Percentiles rank a stretch among this genome's conserved stretches.
These are phyloP conservation scores for Paratinospora sagittata DNA, from an alignment of 164 flowering plant genomes.

Conservation along the genomic window DNA sequence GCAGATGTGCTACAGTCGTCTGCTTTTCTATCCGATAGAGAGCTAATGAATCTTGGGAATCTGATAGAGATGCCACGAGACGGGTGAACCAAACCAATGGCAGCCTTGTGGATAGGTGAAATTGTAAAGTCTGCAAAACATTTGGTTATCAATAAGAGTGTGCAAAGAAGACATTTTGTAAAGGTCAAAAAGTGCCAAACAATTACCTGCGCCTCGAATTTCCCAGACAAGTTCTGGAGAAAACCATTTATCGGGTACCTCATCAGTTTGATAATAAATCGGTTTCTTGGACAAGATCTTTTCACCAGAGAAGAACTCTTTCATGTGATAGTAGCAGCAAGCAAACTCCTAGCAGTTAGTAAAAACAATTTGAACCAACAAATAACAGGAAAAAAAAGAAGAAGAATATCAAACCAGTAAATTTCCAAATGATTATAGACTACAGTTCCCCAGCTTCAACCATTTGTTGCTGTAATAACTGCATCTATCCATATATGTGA, in stretches of 20 bases:
- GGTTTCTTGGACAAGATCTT: constrained; percentile 65
- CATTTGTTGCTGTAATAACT: neutral
- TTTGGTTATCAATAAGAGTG: neutral
- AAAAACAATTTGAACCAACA: neutral
- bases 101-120: constrained; percentile 93
- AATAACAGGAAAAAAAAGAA: neutral
- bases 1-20: constrained; percentile 78
- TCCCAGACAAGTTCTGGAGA: constrained; percentile 81
- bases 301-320: constrained; percentile 65
- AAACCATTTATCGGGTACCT: constrained; percentile 85
- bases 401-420: neutral
- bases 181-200: neutral
- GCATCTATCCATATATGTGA: neutral
- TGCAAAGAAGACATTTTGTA: neutral
- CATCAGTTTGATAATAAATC: constrained; percentile 63
- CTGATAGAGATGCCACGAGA: constrained; percentile 84
- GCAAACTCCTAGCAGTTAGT: neutral
- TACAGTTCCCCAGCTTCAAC: neutral
- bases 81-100: constrained; percentile 75
- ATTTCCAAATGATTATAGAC: neutral
- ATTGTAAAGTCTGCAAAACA: constrained; percentile 54
- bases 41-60: constrained; percentile 71
- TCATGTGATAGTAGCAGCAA: constrained; percentile 49
- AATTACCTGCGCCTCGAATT: constrained; percentile 65
- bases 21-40: constrained; percentile 53